Conservation (phyloP, 2,329 filamentous ascomycete species). For the Arachnopeziza araneosa region DNA sequence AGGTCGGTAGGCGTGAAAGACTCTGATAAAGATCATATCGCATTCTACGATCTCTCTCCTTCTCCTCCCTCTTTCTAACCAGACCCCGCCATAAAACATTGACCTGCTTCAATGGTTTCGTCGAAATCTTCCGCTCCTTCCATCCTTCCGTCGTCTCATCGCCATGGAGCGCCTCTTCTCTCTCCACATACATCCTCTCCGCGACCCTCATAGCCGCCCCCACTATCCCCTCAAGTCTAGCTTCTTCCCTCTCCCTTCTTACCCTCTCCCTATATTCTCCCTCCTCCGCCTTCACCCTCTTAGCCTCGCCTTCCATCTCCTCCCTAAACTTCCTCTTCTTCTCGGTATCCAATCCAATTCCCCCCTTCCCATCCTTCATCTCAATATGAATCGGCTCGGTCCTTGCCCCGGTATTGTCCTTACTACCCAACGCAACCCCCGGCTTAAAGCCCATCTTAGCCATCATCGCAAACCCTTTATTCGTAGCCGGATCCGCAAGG, state of each 20-base stretch:
- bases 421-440: slow-evolving; percentile 67
- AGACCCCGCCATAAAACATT: slow-evolving; percentile 77
- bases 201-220: slow-evolving; percentile 76
- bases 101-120: slow-evolving; percentile 57
- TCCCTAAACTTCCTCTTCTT: slow-evolving; percentile 72
- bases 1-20: slow-evolving; percentile 56
- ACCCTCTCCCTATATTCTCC: slow-evolving; percentile 70
- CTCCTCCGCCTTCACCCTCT: slow-evolving; percentile 59
- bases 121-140: slow-evolving; percentile 28
- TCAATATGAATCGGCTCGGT: slow-evolving; percentile 71
- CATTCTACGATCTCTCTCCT: slow-evolving; percentile 61
- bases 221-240: slow-evolving; percentile 62
- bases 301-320: slow-evolving; percentile 51
- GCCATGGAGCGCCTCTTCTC: slow-evolving; percentile 15
- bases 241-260: slow-evolving; percentile 63
- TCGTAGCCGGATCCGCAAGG: slow-evolving; percentile 50
- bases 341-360: slow-evolving; percentile 79
- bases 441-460: slow-evolving; percentile 85
- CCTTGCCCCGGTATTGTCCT: slow-evolving; percentile 35
- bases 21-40: slow-evolving; percentile 57
- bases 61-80: slow-evolving; percentile 62
- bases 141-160: not conserved
- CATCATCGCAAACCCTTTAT: slow-evolving; percentile 95
- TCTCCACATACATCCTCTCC: slow-evolving; percentile 56
- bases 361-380: slow-evolving; percentile 73